Conservation (phyloP, 176 grass and related monocot species). For the Carex littledalei region DNA sequence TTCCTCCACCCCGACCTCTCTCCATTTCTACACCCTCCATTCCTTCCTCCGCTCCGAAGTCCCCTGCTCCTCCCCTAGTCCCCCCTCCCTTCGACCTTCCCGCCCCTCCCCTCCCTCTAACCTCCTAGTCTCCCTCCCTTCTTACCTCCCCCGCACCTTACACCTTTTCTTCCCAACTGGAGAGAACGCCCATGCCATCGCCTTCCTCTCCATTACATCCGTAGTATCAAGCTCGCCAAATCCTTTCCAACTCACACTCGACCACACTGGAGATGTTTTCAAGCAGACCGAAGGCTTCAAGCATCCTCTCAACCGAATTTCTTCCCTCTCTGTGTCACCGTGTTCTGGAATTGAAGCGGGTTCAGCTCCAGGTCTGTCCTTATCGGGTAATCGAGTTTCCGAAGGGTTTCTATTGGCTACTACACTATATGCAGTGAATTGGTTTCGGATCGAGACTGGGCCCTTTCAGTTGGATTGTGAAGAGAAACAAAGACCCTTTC, state of each 20-base stretch:
- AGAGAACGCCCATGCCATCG: constrained; percentile 31
- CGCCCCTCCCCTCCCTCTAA: constrained; percentile 1
- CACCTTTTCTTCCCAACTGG: constrained; percentile 41
- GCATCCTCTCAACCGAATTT: constrained; percentile 50
- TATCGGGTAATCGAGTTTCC: neutral
- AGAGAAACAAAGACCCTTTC: neutral
- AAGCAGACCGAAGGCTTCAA: constrained; percentile 51
- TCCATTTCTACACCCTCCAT: constrained; percentile 45
- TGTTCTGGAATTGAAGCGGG: neutral
- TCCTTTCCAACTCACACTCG: neutral
- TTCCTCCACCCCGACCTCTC: constrained; percentile 20
- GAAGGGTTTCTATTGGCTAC: constrained; percentile 65
- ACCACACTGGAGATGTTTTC: constrained; percentile 27
- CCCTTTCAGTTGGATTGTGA: neutral
- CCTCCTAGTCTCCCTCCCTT: constrained; percentile 8
- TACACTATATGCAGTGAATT: constrained; percentile 64
- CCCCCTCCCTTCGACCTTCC: constrained; percentile 11
- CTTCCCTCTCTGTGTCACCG: constrained; percentile 27
- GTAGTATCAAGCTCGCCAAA: neutral
- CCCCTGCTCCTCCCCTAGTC: neutral
- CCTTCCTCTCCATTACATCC: constrained; percentile 21
- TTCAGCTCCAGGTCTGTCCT: constrained; percentile 18
- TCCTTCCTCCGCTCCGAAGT: constrained; percentile 32
- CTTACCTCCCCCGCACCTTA: neutral
- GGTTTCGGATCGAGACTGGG: constrained; percentile 55